Evolutionary conservation across 345 rosid genomes (phyloP), one percentile per base, ranked within the genome.

Genomic region (Reutealis trisperma): DNA sequence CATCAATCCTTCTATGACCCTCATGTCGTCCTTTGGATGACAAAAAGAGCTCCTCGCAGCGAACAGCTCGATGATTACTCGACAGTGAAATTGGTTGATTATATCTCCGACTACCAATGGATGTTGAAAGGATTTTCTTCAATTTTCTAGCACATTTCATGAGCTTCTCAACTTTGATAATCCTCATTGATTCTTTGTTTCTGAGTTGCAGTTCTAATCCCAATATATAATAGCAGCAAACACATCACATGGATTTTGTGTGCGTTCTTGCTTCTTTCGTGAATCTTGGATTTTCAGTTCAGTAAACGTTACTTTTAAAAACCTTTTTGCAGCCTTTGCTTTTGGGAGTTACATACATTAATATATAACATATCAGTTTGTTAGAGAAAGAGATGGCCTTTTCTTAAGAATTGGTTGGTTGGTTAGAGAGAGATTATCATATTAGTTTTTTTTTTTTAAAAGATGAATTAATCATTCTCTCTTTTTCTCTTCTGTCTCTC

Each of bases 41-140:
- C 82, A 82, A 49, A 72, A 75, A 80, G 16, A 85, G 83, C 54
- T 85, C 84, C 76, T 85, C 87, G 37, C 84, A 80, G 47, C 15
- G 59, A 71, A 85, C 82, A n/a, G 70, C 49, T 30, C 22, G 42
- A n/a, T 72, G 51, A 25, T 67, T 75, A 73, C 52, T 44, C 14
- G 82, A 71, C 22, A 47, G 41, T 19, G 63, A 32, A 51, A 45
- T 2, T 13, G 18, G 47, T 25, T 42, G 19, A 41, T 52, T 57
- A 75, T 49, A 71, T 52, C 15, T 34, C 25, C 18, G 58, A 37
- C 67, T 2, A 32, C 67, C 0, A 4, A 66, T 55, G 65, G 42
- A 10, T 44, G 41, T 63, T 10, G 15, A 8, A 49, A 81, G 16
- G 41, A 75, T 30, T 47, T 75, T 72, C 75, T 58, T 82, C 64